Conservation (phyloP, 2,329 filamentous ascomycete genomes). For the Chrysosporium queenslandicum region DNA sequence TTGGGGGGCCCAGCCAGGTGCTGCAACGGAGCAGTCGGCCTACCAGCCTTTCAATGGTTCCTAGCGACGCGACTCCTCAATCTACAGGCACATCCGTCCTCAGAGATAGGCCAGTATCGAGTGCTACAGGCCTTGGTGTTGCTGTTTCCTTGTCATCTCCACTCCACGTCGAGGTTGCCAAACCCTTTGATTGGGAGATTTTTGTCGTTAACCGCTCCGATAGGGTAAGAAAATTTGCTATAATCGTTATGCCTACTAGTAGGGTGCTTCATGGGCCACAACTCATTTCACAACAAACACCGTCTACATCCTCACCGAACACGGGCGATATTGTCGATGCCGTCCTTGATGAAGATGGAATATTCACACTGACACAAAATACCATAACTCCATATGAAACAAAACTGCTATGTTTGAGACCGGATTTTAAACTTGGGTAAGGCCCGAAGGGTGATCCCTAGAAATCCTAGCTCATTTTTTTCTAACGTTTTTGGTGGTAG, state of each 20-base stretch:
- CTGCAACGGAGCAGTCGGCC: constrained; percentile 39
- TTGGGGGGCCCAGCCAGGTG: constrained; percentile 37
- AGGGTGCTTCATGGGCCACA: constrained; percentile 35
- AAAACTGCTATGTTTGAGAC: constrained; percentile 47
- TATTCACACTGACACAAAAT: constrained; percentile 47
- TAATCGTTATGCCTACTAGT: constrained; percentile 40
- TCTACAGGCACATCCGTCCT: neutral
- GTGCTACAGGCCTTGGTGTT: constrained; percentile 32
- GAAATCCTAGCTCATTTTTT: neutral
- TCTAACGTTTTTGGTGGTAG: constrained; percentile 24
- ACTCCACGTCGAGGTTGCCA: constrained; percentile 40
- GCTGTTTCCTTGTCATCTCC: constrained; percentile 49
- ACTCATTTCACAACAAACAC: constrained; percentile 38
- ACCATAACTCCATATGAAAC: constrained; percentile 38
- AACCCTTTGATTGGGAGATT: constrained; percentile 46
- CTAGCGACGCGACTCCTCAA: constrained; percentile 18
- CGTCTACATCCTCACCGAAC: constrained; percentile 31
- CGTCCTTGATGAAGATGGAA: constrained; percentile 47
- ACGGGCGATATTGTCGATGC: constrained; percentile 40
- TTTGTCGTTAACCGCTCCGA: constrained; percentile 51
- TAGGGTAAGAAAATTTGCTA: constrained; percentile 44
- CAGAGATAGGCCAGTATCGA: constrained; percentile 1
- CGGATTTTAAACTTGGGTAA: constrained; percentile 50
- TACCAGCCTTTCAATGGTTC: constrained; percentile 32
- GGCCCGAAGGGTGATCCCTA: constrained; percentile 25